Base-by-base conservation (phyloP, 2,329 filamentous ascomycete genomes). In the Aspergillus thermomutatus region DNA sequence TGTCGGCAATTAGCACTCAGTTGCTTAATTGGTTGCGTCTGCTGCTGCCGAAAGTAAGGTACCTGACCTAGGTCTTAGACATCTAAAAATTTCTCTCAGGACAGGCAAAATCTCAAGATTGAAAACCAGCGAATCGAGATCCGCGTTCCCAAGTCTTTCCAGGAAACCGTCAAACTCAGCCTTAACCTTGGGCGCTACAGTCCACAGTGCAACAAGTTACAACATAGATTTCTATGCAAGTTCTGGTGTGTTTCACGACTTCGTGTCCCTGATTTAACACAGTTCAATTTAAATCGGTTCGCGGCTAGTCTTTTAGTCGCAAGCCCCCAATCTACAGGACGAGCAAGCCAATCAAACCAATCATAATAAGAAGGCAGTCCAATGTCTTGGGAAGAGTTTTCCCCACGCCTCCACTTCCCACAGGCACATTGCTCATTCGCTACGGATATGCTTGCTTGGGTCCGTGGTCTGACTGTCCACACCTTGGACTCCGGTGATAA, bases 351-450 rank as follows among this genome's bases (percentile, higher is more conserved):
- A 21, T 46, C 7, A 26, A 10, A 23, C 43, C 43, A 46, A 23
- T 21, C 17, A 14, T 8, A 21, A 45, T 23, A 45, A 45, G 41
- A 4, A n/a, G 19, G n/a, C 21, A 23, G 19, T 25, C 43, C n/a
- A 6, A 37, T 37, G 14, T 17, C 31, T 37, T 17, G 14, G 28
- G 31, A 48, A 50, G 50, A 45, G 53, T 52, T 55, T 51, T 59
- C 62, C 57, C 62, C 62, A 64, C 62, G 48, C 55, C 62, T 61
- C 62, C 59, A 63, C 62, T 60, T 54, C 43, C 25, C 54, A 50
- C 37, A 54, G 28, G 46, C 14, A 17, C 14, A 37, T 37, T 17
- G 31, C 31, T 58, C 49, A 60, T 56, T 56, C 45, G 27, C 25
- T 43, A 53, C 52, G 23, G 25, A 26, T 14, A 46, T 46, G 5